Conservation (phyloP, 2,329 filamentous ascomycete genomes). For the Coleophoma eucalyptorum region DNA sequence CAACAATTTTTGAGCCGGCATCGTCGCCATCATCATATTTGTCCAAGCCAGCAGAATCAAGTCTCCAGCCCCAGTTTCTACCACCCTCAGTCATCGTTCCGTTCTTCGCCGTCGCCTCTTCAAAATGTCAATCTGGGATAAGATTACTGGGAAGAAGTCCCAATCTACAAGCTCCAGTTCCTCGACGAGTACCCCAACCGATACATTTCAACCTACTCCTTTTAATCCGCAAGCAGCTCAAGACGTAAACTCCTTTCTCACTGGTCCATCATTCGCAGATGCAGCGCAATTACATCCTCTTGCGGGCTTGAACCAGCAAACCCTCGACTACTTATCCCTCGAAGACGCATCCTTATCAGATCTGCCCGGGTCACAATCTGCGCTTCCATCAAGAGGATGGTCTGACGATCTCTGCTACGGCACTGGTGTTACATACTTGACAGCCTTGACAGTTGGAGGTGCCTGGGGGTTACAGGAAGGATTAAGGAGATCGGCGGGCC, state of each 20-base stretch:
- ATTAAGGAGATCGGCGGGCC: slow-evolving; percentile 68
- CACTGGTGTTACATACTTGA: slow-evolving; percentile 88
- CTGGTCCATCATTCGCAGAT: slow-evolving; percentile 73
- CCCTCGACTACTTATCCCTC: slow-evolving; percentile 89
- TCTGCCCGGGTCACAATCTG: slow-evolving; percentile 79
- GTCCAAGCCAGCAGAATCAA: background rate
- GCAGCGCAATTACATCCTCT: slow-evolving; percentile 88
- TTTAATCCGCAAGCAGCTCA: slow-evolving; percentile 72
- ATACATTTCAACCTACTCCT: slow-evolving; percentile 45
- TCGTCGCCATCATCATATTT: slow-evolving; percentile 1
- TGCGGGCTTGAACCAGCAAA: slow-evolving; percentile 87
- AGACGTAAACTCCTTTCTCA: slow-evolving; percentile 85
- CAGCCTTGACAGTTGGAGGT: slow-evolving; percentile 82
- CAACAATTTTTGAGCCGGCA: background rate
- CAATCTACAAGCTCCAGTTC: slow-evolving; percentile 22
- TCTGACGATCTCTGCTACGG: slow-evolving; percentile 98
- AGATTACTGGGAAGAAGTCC: slow-evolving; percentile 31
- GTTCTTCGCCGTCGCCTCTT: slow-evolving; percentile 2
- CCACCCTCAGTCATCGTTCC: background rate
- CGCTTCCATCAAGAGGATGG: slow-evolving; percentile 92
- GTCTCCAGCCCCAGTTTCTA: slow-evolving; percentile 1
- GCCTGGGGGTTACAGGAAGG: slow-evolving; percentile 92
- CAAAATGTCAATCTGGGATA: slow-evolving; percentile 34
- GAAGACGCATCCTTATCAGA: slow-evolving; percentile 89
- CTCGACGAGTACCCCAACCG: slow-evolving; percentile 22